Percentiles rank a stretch among this genome's conserved stretches.
Conservation (phyloP, 345 rosid species). For the Hibiscus mutabilis region DNA sequence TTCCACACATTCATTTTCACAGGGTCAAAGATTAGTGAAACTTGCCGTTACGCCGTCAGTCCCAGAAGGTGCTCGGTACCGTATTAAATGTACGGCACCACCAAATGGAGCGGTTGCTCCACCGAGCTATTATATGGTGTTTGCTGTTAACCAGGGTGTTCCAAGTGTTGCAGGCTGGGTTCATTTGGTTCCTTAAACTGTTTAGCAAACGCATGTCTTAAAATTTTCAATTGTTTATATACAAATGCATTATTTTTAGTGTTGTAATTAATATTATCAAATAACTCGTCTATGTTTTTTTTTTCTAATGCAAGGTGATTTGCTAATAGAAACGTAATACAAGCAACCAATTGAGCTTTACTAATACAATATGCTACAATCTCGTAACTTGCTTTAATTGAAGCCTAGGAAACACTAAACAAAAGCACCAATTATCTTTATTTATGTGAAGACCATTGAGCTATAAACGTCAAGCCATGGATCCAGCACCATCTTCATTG, state of each 20-base stretch:
- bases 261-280: background rate
- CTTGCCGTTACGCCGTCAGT: constrained; percentile 49
- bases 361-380: background rate
- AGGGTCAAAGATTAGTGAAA: constrained; percentile 76
- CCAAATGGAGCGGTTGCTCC: constrained; percentile 72
- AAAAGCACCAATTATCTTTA: background rate
- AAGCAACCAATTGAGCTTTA: background rate
- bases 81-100: constrained; percentile 66
- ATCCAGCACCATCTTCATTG: constrained; percentile 17
- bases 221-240: background rate
- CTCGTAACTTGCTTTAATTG: background rate
- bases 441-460: background rate
- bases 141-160: constrained; percentile 78
- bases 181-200: constrained; percentile 37
- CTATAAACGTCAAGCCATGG: constrained; percentile 18
- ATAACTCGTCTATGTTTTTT: too few relatives aligned
- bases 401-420: background rate
- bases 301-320: background rate
- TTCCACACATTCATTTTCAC: constrained; percentile 79
- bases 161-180: constrained; percentile 90
- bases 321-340: background rate
- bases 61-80: constrained; percentile 45
- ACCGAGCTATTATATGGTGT: constrained; percentile 86
- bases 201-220: background rate
- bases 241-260: background rate